Base-by-base conservation (phyloP, 2,329 filamentous ascomycete species). In the Gaeumannomyces sp. region DNA sequence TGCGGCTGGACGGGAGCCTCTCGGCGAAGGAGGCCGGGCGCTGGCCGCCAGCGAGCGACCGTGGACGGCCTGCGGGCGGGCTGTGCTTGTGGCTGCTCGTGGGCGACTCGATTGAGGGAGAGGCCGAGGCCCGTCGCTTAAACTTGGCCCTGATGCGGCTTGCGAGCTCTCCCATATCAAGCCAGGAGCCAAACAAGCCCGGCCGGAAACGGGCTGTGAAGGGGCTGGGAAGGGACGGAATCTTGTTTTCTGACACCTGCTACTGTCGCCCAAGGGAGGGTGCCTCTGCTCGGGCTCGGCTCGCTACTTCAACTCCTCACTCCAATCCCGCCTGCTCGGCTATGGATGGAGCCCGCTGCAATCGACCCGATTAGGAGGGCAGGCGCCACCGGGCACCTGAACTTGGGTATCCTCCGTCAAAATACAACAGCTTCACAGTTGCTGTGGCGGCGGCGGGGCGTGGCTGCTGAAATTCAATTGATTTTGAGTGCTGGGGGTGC, bases 91-190 rank as follows among this genome's bases (percentile, higher is more conserved):
- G 13, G 53, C 31, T 50, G 10, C n/a, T 35, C 29, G 28, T 59
- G 11, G 50, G 33, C 29, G 62, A 59, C 22, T 56, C 31, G 11
- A 57, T 59, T 29, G 62, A 64, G 31, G 62, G 56, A 8, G 62
- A 38, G 25, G 53, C 33, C 53, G 53, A 59, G 56, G 62, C 58
- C 22, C 61, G 61, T 57, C 61, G 29, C 61, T 57, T 57, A 28
- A 64, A 64, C 56, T 64, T 64, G 56, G 62, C 53, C 56, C 57
- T 33, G 33, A 64, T 58, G 35, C 58, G 58, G 62, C 53, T 45
- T 35, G 62, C 56, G 33, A 64, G 31, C 35, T 64, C 62, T 64
- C 62, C 62, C 62, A 64, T 64, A 59, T n/a, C 56, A 59, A n/a
- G 56, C 45, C 22, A 53, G 19, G 45, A 53, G 8, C 22, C 19